Conservation (phyloP, 2,329 filamentous ascomycete genomes). For the Xylariaceae sp. region DNA sequence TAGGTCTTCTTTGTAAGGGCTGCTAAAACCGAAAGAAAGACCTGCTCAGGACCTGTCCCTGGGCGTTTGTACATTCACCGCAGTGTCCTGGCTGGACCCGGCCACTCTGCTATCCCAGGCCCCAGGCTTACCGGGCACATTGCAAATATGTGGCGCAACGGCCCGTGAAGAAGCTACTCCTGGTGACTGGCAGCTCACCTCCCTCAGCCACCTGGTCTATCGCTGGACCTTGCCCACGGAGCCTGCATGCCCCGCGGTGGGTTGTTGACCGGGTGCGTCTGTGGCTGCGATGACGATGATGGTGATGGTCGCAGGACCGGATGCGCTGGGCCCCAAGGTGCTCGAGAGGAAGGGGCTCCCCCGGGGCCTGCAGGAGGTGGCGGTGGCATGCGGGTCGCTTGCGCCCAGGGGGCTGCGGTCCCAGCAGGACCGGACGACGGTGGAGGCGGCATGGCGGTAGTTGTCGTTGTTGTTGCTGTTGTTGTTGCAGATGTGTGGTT, state of each 20-base stretch:
- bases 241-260: conserved; percentile 12
- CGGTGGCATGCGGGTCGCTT: conserved; percentile 32
- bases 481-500: conserved; percentile 41
- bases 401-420: conserved; percentile 38
- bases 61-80: too few relatives aligned
- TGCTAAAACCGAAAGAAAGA: too few relatives aligned
- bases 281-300: conserved; percentile 13
- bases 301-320: conserved; percentile 13
- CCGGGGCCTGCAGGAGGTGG: conserved; percentile 21
- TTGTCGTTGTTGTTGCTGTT: too few relatives aligned
- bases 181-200: background rate
- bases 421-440: conserved; percentile 19
- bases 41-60: too few relatives aligned
- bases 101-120: background rate
- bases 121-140: conserved; percentile 3
- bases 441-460: conserved; percentile 20
- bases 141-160: background rate
- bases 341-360: conserved; percentile 22
- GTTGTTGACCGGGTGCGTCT: conserved; percentile 7
- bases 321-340: conserved; percentile 15
- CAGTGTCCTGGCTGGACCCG: background rate
- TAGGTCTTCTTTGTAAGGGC: too few relatives aligned
- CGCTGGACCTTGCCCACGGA: conserved; percentile 21
- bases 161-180: background rate
- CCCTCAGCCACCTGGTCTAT: conserved; percentile 19